A percentile compares a stretch with the other conserved stretches of the same genome.
These are phyloP conservation scores for Erysiphe pulchra DNA, from an alignment of 2,329 filamentous ascomycete genomes.

Conservation along the genomic window DNA sequence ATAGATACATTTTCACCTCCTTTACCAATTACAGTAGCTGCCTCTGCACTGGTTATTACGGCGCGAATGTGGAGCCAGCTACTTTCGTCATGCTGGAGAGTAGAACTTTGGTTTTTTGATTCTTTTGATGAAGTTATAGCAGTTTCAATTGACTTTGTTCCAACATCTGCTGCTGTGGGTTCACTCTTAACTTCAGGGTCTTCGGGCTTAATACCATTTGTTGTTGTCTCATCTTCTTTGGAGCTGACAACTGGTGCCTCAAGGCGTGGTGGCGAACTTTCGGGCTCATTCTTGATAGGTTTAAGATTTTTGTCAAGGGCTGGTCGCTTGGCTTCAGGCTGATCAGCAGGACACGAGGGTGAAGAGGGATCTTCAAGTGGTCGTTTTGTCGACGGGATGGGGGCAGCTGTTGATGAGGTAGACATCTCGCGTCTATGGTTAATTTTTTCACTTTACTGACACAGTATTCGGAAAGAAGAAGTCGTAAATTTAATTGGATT, in stretches of 20 bases:
- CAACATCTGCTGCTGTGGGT: slow-evolving; percentile 36
- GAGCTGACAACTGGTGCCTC: slow-evolving; percentile 20
- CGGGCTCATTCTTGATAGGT: slow-evolving; percentile 21
- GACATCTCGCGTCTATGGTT: slow-evolving; percentile 36
- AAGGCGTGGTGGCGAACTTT: slow-evolving; percentile 15
- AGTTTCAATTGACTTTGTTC: slow-evolving; percentile 26
- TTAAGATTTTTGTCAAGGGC: slow-evolving; percentile 80
- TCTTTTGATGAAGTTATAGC: slow-evolving; percentile 17
- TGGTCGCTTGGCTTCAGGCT: slow-evolving; percentile 90
- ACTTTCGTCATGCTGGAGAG: slow-evolving; percentile 58
- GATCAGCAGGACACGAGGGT: slow-evolving; percentile 69
- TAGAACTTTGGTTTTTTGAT: slow-evolving; percentile 14
- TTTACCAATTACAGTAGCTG: slow-evolving; percentile 94
- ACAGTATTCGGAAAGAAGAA: slow-evolving; percentile 17
- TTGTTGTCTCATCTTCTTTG: slow-evolving; percentile 17
- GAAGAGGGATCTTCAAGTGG: slow-evolving; percentile 94
- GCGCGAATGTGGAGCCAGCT: slow-evolving; percentile 93
- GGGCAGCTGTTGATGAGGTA: slow-evolving; percentile 33
- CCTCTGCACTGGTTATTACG: slow-evolving; percentile 91
- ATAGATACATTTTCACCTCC: slow-evolving; percentile 96
- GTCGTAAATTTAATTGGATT: slow-evolving; percentile 27
- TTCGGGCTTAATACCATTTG: slow-evolving; percentile 24
- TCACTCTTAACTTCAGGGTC: slow-evolving; percentile 37
- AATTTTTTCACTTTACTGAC: slow-evolving; percentile 16
- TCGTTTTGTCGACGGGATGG: slow-evolving; percentile 58